These are phyloP conservation scores for Eucalyptus sideroxylon DNA, from an alignment of 345 rosid genomes.

Conservation along the genomic window DNA sequence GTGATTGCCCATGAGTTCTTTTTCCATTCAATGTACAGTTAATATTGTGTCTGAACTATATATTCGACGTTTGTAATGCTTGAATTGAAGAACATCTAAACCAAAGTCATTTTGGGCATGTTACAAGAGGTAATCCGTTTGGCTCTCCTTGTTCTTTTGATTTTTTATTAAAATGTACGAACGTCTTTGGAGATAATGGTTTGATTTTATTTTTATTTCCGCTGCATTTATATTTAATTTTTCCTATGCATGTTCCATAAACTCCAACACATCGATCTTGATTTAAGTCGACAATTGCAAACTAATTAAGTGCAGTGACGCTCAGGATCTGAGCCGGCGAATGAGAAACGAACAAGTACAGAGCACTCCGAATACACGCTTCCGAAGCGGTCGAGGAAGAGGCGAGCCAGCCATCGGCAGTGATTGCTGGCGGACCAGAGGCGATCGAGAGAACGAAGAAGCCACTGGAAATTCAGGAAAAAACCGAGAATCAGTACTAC, in stretches of 20 bases:
- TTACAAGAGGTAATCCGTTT: neutral
- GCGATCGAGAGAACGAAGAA: neutral
- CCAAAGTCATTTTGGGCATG: neutral
- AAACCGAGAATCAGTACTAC: neutral
- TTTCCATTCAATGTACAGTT: accelerated
- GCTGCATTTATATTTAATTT: too few relatives aligned
- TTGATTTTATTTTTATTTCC: too few relatives aligned
- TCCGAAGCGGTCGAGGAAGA: neutral
- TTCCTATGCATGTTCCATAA: too few relatives aligned
- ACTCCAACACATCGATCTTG: too few relatives aligned
- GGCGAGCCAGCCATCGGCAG: neutral
- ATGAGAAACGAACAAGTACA: neutral
- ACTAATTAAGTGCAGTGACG: neutral
- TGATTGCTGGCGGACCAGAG: neutral
- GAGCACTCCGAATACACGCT: neutral
- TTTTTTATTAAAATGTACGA: neutral
- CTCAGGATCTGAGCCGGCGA: neutral
- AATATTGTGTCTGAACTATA: neutral
- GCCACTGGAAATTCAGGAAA: neutral
- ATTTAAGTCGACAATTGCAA: neutral
- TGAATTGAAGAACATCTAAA: neutral
- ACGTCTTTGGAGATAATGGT: neutral
- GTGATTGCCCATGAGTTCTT: neutral
- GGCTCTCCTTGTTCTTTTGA: accelerated
- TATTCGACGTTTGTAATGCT: accelerated